Percentiles rank a stretch among this genome's conserved stretches.
phyloP scores from a whole-genome alignment of 495 filamentous ascomycete genomes.

The Parathielavia hyrcaniae region DNA sequence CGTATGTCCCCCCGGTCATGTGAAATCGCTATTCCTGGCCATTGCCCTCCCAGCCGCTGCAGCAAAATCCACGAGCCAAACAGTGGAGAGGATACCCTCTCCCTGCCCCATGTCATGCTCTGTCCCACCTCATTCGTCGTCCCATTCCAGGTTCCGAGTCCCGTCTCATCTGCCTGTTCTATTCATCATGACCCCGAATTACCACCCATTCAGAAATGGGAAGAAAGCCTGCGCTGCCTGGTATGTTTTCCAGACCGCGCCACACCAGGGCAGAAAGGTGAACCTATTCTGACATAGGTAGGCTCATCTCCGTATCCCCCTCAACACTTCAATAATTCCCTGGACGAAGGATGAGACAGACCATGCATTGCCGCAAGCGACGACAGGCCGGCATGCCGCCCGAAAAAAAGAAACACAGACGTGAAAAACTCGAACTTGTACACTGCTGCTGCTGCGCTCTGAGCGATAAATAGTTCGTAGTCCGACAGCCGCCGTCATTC shows the following conservation, averaged over 20 bases:
- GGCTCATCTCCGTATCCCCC: not conserved
- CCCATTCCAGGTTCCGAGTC: no score
- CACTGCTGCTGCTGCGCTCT: constrained; percentile 6
- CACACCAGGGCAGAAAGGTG: not conserved
- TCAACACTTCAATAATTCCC: not conserved
- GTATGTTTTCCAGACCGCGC: not conserved
- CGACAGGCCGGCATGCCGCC: constrained; percentile 13
- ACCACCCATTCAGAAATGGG: no score
- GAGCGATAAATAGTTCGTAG: constrained; percentile 11
- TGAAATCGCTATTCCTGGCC: no score
- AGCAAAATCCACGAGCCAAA: no score
- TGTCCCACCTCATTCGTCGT: not conserved
- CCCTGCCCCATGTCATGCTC: not conserved
- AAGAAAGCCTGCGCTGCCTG: not conserved
- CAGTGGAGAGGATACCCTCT: no score
- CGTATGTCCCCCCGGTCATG: no score
- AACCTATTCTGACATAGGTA: not conserved
- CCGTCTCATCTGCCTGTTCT: not conserved
- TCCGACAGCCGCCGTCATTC: not conserved
- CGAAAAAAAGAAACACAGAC: constrained; percentile 17
- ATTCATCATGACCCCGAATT: no score
- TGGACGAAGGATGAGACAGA: not conserved
- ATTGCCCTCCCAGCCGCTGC: no score
- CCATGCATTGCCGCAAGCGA: constrained; percentile 7
- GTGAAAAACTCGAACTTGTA: constrained; percentile 16